Percentiles rank a stretch among this genome's conserved stretches.
phyloP scores from a whole-genome alignment of 352 stramenopile genomes.

The Pythium myriotylum region DNA sequence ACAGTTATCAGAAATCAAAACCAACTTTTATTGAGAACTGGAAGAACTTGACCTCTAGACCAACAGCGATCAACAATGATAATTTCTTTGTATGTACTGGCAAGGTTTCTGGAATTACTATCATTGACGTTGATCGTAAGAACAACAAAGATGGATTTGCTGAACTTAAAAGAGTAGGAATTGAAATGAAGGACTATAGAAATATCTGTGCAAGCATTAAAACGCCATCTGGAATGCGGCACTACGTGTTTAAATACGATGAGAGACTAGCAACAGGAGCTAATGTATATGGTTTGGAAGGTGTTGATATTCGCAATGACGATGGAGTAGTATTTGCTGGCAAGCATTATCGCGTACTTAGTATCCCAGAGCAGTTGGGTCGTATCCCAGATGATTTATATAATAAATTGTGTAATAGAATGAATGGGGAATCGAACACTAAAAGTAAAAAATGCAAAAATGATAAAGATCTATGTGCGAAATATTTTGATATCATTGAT shows the following conservation, averaged over 20 bases:
- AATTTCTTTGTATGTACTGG: constrained; percentile 16
- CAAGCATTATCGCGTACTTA: constrained; percentile 15
- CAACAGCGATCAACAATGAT: constrained; percentile 15
- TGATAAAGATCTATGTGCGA: constrained; percentile 14
- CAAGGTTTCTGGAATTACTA: constrained; percentile 16
- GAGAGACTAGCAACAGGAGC: constrained; percentile 17
- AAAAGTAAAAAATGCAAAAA: constrained; percentile 18
- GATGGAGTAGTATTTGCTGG: constrained; percentile 19
- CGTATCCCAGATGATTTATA: constrained; percentile 19
- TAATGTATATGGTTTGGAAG: constrained; percentile 17
- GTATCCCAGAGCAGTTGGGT: constrained; percentile 15
- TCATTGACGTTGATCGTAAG: constrained; percentile 16
- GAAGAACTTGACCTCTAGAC: constrained; percentile 17
- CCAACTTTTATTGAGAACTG: constrained; percentile 12
- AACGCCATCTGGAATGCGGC: constrained; percentile 14
- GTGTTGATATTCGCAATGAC: constrained; percentile 16
- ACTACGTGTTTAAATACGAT: constrained; percentile 17
- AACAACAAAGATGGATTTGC: constrained; percentile 19
- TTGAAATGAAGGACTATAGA: constrained; percentile 20
- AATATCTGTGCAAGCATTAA: constrained; percentile 18
- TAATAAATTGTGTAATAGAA: constrained; percentile 12
- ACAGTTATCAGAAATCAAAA: constrained; percentile 17
- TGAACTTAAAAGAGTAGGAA: constrained; percentile 19
- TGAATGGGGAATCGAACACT: constrained; percentile 9
- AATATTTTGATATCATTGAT: constrained; percentile 18